These are phyloP conservation scores for Aspergillus egyptiacus DNA, from an alignment of 495 filamentous ascomycete genomes.

Conservation along the genomic window DNA sequence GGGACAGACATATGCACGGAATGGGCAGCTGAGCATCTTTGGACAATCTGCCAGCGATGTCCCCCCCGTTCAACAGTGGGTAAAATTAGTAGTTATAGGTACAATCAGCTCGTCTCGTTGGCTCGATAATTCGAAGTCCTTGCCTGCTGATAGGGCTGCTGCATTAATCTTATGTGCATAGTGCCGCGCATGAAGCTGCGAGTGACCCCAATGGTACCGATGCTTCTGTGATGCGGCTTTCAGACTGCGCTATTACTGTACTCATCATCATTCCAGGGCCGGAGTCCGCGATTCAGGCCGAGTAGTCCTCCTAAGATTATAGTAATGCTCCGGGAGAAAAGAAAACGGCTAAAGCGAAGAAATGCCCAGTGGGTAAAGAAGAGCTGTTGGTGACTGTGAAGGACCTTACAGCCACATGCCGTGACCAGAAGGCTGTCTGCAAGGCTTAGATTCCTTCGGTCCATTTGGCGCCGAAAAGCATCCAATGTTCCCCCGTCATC, in stretches of 20 bases:
- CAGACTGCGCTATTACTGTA: not conserved
- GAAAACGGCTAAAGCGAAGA: not conserved
- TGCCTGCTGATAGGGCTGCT: conserved; percentile 7
- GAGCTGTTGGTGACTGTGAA: conserved; percentile 1
- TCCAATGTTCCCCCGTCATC: not conserved
- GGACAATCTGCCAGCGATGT: not conserved
- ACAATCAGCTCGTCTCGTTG: conserved; percentile 8
- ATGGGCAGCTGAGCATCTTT: conserved; percentile 24
- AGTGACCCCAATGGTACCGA: not conserved
- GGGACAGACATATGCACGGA: conserved; percentile 21
- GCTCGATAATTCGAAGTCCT: not conserved
- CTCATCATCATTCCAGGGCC: not conserved
- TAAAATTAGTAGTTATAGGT: not conserved
- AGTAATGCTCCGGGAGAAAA: not conserved
- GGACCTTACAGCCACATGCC: conserved; percentile 9
- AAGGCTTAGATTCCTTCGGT: conserved; percentile 11
- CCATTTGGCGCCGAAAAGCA: conserved; percentile 5
- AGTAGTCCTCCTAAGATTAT: not conserved
- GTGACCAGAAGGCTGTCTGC: conserved; percentile 7
- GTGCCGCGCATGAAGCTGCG: conserved; percentile 8
- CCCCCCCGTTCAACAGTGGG: conserved; percentile 2
- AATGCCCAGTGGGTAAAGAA: not conserved
- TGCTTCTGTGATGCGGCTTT: not conserved
- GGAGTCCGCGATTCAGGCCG: not conserved
- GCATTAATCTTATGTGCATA: conserved; percentile 12